phyloP scores from a whole-genome alignment of 441 rosid genomes.

The Populus hybrid region DNA sequence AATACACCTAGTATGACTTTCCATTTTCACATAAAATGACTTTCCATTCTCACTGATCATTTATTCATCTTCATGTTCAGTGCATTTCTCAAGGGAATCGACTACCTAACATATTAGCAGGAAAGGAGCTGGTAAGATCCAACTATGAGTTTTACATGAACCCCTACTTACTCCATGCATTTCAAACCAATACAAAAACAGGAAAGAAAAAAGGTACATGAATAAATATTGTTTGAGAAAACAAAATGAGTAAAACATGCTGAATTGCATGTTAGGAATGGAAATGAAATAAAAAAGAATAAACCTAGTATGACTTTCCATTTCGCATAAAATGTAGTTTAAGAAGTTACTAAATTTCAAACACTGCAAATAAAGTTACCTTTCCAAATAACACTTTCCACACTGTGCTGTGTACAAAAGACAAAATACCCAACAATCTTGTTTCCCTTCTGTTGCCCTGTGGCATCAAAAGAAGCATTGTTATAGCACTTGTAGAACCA shows the following conservation, averaged over 20 bases:
- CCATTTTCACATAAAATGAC: not conserved
- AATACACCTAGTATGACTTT: not conserved
- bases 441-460: conserved; percentile 99
- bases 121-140: conserved; percentile 3
- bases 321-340: not conserved
- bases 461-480: conserved; percentile 11
- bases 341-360: not conserved
- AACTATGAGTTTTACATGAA: not conserved
- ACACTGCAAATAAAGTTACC: conserved; percentile 32
- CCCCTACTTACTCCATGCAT: not conserved
- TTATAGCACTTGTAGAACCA: not conserved
- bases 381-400: conserved; percentile 98
- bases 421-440: conserved; percentile 79
- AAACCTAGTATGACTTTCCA: not conserved
- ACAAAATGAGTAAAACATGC: not conserved
- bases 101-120: conserved; percentile 51
- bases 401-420: conserved; percentile 93
- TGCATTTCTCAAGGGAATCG: conserved; percentile 95
- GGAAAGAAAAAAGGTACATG: conserved; percentile 6
- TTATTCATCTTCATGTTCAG: conserved; percentile 96
- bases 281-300: no score
- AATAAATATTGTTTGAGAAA: not conserved
- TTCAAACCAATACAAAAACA: not conserved
- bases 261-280: not conserved
- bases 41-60: conserved; percentile 84